Evolutionary conservation across 768 basidiomycete genomes (phyloP).

Genomic region (Leccinum obscurum): DNA sequence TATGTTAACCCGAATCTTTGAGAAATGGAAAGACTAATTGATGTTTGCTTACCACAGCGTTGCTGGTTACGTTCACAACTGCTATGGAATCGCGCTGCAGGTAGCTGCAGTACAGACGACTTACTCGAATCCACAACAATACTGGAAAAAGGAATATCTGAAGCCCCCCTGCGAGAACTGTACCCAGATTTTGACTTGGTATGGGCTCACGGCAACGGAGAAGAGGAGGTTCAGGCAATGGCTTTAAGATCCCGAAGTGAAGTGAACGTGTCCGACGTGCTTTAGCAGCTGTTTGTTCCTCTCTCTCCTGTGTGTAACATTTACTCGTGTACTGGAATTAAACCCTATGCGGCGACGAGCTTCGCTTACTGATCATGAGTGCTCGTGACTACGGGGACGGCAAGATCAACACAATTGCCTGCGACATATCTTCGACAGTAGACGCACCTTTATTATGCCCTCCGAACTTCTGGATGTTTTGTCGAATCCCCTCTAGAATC

Average conservation of each 20-base stretch:
- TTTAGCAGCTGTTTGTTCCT: background rate
- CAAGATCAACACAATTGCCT: too few species aligned
- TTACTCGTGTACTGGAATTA: background rate
- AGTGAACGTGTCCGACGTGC: too few species aligned
- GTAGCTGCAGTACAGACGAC: background rate
- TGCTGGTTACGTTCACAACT: background rate
- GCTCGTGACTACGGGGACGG: background rate
- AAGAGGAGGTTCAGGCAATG: background rate
- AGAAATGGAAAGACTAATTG: background rate
- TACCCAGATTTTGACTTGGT: background rate
- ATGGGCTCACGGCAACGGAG: background rate
- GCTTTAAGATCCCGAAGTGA: too few species aligned
- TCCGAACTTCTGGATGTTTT: too few species aligned
- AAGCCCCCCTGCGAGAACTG: background rate
- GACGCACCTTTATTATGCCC: too few species aligned
- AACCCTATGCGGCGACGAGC: background rate
- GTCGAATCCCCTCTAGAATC: too few species aligned
- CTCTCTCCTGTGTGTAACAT: background rate
- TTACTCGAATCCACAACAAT: background rate
- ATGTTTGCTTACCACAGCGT: background rate
- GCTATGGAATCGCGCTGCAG: background rate
- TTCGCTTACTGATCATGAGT: background rate
- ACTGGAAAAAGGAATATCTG: background rate
- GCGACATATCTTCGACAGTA: too few species aligned
- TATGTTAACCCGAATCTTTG: background rate